Percentiles rank a stretch among this genome's conserved stretches.
These are phyloP conservation scores for Pseudogymnoascus sp. DNA, from an alignment of 2,329 filamentous ascomycete species.

Conservation along the genomic window DNA sequence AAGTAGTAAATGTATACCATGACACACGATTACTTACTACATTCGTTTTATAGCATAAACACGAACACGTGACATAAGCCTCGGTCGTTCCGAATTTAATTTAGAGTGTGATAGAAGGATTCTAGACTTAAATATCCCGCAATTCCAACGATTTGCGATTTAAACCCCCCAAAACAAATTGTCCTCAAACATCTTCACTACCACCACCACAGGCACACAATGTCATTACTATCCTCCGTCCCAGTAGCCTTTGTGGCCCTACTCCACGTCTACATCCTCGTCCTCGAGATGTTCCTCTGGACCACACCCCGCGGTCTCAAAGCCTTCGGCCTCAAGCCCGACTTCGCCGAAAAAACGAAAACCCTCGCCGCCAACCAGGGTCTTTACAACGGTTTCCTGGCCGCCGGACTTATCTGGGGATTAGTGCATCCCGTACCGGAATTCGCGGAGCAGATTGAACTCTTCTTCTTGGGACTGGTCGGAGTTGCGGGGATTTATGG, in stretches of 20 bases:
- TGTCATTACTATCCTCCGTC: conserved; percentile 30
- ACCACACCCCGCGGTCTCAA: conserved; percentile 38
- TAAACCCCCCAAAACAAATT: neutral
- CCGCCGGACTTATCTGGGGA: conserved; percentile 41
- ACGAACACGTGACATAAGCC: neutral
- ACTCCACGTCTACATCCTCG: conserved; percentile 42
- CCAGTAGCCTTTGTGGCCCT: conserved; percentile 34
- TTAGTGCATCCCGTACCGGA: conserved; percentile 38
- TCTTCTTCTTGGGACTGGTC: conserved; percentile 44
- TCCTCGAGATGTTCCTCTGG: conserved; percentile 46
- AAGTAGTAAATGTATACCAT: conserved; percentile 5
- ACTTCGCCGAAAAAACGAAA: conserved; percentile 40
- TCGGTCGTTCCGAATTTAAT: neutral
- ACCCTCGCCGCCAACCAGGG: conserved; percentile 44
- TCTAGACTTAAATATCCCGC: neutral
- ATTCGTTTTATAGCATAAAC: neutral
- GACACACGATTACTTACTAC: neutral
- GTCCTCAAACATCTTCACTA: neutral
- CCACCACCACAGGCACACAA: conserved; percentile 16
- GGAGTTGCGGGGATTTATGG: conserved; percentile 40
- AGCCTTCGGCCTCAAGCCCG: conserved; percentile 37
- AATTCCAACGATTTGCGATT: neutral
- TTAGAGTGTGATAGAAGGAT: neutral
- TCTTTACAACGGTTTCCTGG: conserved; percentile 47
- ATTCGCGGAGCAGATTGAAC: conserved; percentile 37